Evolutionary conservation across 2,329 filamentous ascomycete genomes (phyloP).

Genomic region (Ambrosiella beaveri): DNA sequence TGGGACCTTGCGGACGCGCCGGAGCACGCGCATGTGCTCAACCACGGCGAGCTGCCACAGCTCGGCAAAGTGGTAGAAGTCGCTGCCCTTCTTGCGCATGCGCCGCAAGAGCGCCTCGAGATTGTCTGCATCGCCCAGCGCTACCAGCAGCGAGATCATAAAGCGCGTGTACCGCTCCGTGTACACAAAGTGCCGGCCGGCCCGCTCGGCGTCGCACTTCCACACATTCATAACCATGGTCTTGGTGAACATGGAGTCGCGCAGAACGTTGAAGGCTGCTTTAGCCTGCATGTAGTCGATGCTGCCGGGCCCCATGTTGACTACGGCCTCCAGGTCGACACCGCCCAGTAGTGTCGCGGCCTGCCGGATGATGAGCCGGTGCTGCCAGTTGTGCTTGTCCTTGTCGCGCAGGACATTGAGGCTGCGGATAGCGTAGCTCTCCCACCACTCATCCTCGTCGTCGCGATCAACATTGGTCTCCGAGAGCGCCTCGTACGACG

Average conservation of each 20-base stretch:
- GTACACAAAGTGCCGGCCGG: conserved; percentile 82
- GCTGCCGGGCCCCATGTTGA: neutral
- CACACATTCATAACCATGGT: conserved; percentile 90
- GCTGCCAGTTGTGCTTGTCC: conserved; percentile 91
- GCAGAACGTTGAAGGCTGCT: conserved; percentile 63
- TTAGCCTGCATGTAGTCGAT: conserved; percentile 44
- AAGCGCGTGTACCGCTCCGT: conserved; percentile 75
- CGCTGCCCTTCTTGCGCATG: conserved; percentile 64
- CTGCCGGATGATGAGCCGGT: conserved; percentile 70
- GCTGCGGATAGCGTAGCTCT: conserved; percentile 35
- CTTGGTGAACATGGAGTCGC: conserved; percentile 65
- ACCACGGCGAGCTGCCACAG: conserved; percentile 40
- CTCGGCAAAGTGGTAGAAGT: conserved; percentile 48
- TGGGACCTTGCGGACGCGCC: conserved; percentile 29
- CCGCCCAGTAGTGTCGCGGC: conserved; percentile 37
- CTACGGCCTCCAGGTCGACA: conserved; percentile 13
- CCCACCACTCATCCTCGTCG: conserved; percentile 42
- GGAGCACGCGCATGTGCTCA: conserved; percentile 36
- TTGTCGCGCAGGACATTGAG: conserved; percentile 41
- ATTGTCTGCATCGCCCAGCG: conserved; percentile 56
- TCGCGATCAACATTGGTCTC: conserved; percentile 22
- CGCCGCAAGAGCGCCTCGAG: conserved; percentile 64
- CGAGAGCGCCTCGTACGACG: conserved; percentile 3
- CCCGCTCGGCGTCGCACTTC: conserved; percentile 73
- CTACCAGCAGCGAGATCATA: conserved; percentile 56